Base-by-base conservation (phyloP, 441 rosid genomes). In the Brassica hybrid region DNA sequence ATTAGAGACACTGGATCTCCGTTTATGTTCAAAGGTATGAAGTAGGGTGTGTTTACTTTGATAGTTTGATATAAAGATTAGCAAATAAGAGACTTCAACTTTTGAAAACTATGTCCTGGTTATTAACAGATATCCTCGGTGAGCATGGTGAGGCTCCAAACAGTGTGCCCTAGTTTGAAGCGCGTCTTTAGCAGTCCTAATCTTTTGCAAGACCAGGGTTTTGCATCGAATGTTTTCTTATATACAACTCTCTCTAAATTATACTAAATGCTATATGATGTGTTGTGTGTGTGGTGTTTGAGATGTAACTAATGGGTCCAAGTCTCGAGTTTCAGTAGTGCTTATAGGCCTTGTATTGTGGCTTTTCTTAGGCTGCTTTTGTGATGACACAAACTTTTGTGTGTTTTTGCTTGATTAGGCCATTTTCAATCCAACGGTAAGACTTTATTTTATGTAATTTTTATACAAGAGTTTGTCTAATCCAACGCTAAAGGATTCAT, bases 1-100 rank as follows among this genome's bases (percentile, higher is more conserved):
- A 82, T 89, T 94, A 81, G 98, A 94, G 90, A 92, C 97, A 68
- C 85, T 96, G 48, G 98, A 96, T 85, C 93, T 96, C 63, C 98
- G 99, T 73, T 87, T 81, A 86, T 96, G 99, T 81, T 91, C 88
- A 0, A 94, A 91, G 97, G 99, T 88, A 70, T 84, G 86, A n/a
- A n/a, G 1, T 41, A 13, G 3, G 38, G 9, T 19, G 45, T 67
- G 38, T 23, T 23, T 23, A 23, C 27, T 23, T n/a, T n/a, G n/a
- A n/a, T 75, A 38, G 48, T 36, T 65, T 0, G 12, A 10, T 57
- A n/a, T 64, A 7, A 3, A 30, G 34, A 7, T 4, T 12, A 36
- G 63, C 67, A 11, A 32, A 21, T 71, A 48, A 48, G 27, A 34
- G 65, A 8, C 27, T 32, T 58, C 0, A 19, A n/a, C 9, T 11